Base-by-base conservation (phyloP, 2,329 filamentous ascomycete species). In the Chalaropsis thielavioides region DNA sequence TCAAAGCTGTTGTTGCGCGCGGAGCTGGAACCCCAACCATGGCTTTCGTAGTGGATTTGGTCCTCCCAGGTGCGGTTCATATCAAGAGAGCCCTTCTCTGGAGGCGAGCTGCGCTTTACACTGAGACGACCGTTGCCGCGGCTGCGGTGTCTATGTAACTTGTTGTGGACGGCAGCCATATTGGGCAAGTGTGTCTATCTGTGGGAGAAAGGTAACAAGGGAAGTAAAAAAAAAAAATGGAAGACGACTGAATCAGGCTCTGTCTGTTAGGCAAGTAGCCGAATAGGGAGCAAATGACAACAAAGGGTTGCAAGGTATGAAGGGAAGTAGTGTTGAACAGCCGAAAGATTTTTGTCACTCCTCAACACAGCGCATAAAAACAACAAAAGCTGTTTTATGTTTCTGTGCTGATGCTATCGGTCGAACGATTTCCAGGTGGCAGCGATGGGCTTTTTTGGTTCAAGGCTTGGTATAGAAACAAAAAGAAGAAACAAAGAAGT, bases 31-130 rank as follows among this genome's bases (percentile, higher is more conserved):
- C 73, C 73, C 70, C 70, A 73, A 58, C 72, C 72, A 59, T 71
- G 74, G 51, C 71, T 72, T 22, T 72, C 73, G 68, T 76, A 71
- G 46, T 71, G 73, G 69, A 73, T 75, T 69, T 83, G 81, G 67
- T 85, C 82, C 51, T 82, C 80, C 78, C 81, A 83, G 22, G 78
- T 77, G 56, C 83, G 79, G 71, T 85, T 81, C 68, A 86, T 72
- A 69, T 87, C 84, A 67, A 86, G 73, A 58, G 83, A 86, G 70
- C 79, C 84, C 75, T 84, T 84, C 69, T 84, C 82, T 69, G 81
- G 83, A 61, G 80, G 76, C 43, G 77, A 74, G 46, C 69, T 69
- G 72, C 84, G 85, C 72, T 84, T 84, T 63, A 86, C 74, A 56
- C 86, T 85, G 7, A 63, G 65, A 38, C 65, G 62, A 6, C 62